Evolutionary conservation across 129 eudicot species (phyloP).

Genomic region (Lactuca saligna): DNA sequence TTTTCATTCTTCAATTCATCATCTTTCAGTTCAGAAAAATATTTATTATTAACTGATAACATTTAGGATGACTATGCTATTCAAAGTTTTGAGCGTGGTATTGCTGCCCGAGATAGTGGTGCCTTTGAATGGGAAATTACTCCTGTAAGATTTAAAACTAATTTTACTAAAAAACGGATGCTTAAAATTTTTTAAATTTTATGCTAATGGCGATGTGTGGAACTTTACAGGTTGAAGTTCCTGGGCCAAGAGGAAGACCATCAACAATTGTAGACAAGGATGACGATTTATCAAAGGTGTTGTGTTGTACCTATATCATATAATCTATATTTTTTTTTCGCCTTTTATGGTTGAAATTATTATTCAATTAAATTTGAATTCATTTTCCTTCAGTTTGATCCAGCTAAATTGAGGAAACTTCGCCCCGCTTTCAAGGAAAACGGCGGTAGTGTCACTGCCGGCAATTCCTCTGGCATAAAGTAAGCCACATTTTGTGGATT

Average conservation of each 20-base stretch:
- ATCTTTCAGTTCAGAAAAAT: neutral
- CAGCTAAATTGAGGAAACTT: conserved; percentile 83
- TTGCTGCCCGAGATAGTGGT: conserved; percentile 82
- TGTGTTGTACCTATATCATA: conserved; percentile 8
- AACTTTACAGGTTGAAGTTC: conserved; percentile 69
- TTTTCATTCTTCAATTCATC: neutral
- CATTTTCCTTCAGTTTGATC: conserved; percentile 60
- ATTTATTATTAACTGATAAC: conserved; percentile 14
- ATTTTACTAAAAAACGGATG: conserved; percentile 5
- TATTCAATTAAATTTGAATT: neutral
- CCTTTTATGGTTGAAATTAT: conserved; percentile 7
- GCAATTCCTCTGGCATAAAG: conserved; percentile 93
- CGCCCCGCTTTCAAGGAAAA: conserved; percentile 86
- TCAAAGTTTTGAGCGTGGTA: conserved; percentile 91
- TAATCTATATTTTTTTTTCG: conserved; percentile 2
- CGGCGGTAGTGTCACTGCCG: conserved; percentile 97
- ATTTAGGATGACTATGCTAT: conserved; percentile 79
- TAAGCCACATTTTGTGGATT: conserved; percentile 14
- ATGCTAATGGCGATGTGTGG: conserved; percentile 16
- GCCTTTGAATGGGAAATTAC: conserved; percentile 87
- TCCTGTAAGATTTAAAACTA: conserved; percentile 52
- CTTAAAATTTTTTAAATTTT: conserved; percentile 9
- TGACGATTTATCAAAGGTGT: conserved; percentile 88
- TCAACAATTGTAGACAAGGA: conserved; percentile 81
- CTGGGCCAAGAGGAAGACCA: conserved; percentile 94